These are phyloP conservation scores for Curvularia spicifera DNA, from an alignment of 2,329 filamentous ascomycete genomes.

Conservation along the genomic window DNA sequence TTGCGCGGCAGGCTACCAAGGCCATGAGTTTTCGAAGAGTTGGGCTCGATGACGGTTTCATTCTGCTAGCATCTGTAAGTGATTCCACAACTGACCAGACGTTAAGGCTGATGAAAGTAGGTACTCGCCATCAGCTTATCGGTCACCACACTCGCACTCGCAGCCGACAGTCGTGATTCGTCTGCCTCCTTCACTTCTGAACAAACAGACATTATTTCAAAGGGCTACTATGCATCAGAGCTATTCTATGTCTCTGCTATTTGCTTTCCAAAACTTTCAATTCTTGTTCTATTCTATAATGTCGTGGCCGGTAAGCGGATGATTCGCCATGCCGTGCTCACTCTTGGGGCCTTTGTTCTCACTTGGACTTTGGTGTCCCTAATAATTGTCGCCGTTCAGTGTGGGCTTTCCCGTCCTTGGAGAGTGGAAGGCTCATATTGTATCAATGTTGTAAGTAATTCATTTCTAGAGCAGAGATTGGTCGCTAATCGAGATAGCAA, in stretches of 20 bases:
- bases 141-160: conserved; percentile 32
- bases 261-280: conserved; percentile 42
- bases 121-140: conserved; percentile 37
- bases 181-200: conserved; percentile 21
- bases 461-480: not conserved
- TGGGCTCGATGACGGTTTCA: conserved; percentile 39
- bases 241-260: conserved; percentile 41
- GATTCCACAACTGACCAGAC: not conserved
- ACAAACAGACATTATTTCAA: conserved; percentile 35
- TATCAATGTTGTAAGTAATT: conserved; percentile 36
- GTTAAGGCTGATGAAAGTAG: conserved; percentile 25
- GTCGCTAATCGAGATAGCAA: conserved; percentile 32
- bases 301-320: conserved; percentile 24
- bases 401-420: conserved; percentile 42
- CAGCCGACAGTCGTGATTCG: conserved; percentile 35
- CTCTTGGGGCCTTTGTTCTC: conserved; percentile 32
- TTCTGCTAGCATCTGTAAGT: conserved; percentile 42
- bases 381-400: conserved; percentile 38
- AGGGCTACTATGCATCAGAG: conserved; percentile 43
- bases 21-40: conserved; percentile 32
- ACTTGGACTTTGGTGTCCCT: conserved; percentile 39
- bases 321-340: conserved; percentile 29
- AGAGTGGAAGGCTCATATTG: conserved; percentile 35
- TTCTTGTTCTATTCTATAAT: conserved; percentile 39
- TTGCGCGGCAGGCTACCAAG: conserved; percentile 38